Evolutionary conservation across 2,329 filamentous ascomycete species (phyloP).

Genomic region (Phoma sp.): DNA sequence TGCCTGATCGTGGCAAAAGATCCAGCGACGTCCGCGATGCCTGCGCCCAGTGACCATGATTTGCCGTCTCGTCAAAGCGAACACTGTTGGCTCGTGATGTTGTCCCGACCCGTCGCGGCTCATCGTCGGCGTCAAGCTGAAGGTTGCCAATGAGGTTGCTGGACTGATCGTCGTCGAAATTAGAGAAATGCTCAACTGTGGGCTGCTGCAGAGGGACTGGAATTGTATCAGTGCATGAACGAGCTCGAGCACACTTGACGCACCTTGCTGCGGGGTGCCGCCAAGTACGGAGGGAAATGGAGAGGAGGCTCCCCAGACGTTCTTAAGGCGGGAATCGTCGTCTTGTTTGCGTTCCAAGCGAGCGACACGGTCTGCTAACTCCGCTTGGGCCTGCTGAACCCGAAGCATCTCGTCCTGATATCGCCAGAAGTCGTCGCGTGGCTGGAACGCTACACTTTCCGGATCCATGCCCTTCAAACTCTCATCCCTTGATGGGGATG

Average conservation of each 20-base stretch:
- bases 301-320: conserved; percentile 83
- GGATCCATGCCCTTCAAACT: conserved; percentile 61
- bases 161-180: conserved; percentile 86
- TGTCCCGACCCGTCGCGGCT: conserved; percentile 81
- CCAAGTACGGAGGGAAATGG: conserved; percentile 87
- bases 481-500: conserved; percentile 39
- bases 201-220: conserved; percentile 80
- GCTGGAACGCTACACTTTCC: conserved; percentile 66
- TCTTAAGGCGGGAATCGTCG: conserved; percentile 72
- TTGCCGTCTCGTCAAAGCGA: conserved; percentile 93
- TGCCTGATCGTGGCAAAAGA: conserved; percentile 77
- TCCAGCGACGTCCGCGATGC: conserved; percentile 83
- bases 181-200: conserved; percentile 83
- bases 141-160: conserved; percentile 80
- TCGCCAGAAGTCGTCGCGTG: conserved; percentile 69
- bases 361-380: conserved; percentile 66
- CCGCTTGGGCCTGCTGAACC: conserved; percentile 64
- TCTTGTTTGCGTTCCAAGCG: conserved; percentile 67
- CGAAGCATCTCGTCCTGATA: conserved; percentile 67
- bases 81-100: conserved; percentile 96
- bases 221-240: conserved; percentile 19
- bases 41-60: conserved; percentile 89
- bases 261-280: conserved; percentile 87
- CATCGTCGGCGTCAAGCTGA: conserved; percentile 85
- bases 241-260: conserved; percentile 34